phyloP scores from a whole-genome alignment of 23 red algal species.

The Gracilariopsis chorda region DNA sequence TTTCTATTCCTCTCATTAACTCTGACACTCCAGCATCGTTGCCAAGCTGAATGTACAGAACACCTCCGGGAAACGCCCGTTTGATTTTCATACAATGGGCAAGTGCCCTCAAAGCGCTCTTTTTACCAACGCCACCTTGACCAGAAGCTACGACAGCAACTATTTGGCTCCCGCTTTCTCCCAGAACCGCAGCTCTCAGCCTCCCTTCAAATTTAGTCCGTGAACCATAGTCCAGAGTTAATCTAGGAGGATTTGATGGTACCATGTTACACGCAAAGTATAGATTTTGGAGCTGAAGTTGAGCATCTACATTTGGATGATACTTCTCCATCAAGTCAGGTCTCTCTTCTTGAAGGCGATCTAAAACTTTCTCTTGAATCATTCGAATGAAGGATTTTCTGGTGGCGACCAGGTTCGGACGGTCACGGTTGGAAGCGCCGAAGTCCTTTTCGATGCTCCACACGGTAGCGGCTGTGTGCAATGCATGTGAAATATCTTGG shows the following conservation, averaged over 20 bases:
- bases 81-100: not conserved
- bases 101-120: not conserved
- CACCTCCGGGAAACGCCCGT: not conserved
- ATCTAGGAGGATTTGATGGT: not conserved
- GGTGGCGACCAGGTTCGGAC: not conserved
- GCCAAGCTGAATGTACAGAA: slow-evolving; percentile 3
- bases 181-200: not conserved
- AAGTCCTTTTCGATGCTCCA: not conserved
- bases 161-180: not conserved
- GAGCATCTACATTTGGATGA: not conserved
- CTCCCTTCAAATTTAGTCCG: not conserved
- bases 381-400: not conserved
- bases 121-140: not conserved
- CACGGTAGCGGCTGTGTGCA: not conserved
- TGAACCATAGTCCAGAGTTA: not conserved
- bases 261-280: not conserved
- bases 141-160: not conserved
- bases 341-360: not conserved
- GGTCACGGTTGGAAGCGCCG: not conserved
- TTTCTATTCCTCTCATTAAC: not conserved
- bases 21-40: not conserved
- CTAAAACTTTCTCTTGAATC: not conserved
- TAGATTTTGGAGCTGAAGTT: not conserved
- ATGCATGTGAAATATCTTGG: not conserved
- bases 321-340: not conserved